A percentile compares a stretch with the other conserved stretches of the same genome.
Conservation (phyloP, 805 yeast genomes). For the Sugiyamaella lignohabitans region DNA sequence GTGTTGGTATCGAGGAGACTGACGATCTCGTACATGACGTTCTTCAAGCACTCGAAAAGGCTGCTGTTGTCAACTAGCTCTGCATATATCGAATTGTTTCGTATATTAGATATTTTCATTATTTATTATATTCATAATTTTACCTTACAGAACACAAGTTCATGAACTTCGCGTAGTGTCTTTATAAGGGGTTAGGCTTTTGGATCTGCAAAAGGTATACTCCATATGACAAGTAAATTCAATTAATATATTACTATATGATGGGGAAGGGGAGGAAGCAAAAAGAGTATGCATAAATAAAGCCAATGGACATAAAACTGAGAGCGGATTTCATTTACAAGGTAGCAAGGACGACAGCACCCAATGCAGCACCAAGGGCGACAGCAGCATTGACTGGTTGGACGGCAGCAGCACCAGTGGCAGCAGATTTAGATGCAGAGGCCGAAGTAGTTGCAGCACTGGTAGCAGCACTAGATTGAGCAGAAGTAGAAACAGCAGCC, state of each 20-base stretch:
- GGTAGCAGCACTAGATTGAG: constrained; percentile 11
- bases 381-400: constrained; percentile 9
- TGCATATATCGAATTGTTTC: no score
- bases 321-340: no score
- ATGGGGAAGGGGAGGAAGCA: no score
- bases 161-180: background rate
- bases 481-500: constrained; percentile 12
- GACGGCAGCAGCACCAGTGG: constrained; percentile 12
- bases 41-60: constrained; percentile 54
- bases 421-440: constrained; percentile 7
- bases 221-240: no score
- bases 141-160: background rate
- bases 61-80: constrained; percentile 19
- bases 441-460: constrained; percentile 6
- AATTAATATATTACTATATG: no score
- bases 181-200: no score
- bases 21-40: constrained; percentile 71
- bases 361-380: constrained; percentile 8
- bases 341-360: constrained; percentile 4
- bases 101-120: no score
- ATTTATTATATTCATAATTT: background rate
- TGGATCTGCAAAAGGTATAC: no score
- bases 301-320: no score
- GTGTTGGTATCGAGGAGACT: constrained; percentile 81
- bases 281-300: no score